Percentiles rank a stretch among this genome's conserved stretches.
These are phyloP conservation scores for Penicillium crustosum DNA, from an alignment of 2,329 filamentous ascomycete genomes.

Conservation along the genomic window DNA sequence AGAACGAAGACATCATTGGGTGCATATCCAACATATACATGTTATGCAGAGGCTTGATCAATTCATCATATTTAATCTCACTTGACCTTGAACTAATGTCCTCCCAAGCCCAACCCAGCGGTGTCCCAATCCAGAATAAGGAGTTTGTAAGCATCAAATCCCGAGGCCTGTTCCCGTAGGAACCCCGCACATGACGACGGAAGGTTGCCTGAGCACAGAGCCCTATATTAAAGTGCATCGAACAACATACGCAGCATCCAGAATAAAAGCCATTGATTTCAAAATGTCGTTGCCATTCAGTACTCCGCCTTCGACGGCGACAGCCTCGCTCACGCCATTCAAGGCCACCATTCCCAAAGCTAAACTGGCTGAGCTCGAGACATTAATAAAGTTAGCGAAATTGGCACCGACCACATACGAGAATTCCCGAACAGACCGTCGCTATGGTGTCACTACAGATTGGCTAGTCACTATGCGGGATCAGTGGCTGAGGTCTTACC, in stretches of 20 bases:
- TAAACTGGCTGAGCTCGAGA: constrained; percentile 48
- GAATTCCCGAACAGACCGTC: constrained; percentile 45
- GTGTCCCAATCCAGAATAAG: not conserved
- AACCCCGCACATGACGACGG: constrained; percentile 6
- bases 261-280: not conserved
- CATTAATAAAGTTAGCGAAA: constrained; percentile 50
- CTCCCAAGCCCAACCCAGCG: not conserved
- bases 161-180: not conserved
- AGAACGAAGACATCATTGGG: not conserved
- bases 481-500: constrained; percentile 47
- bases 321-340: constrained; percentile 44
- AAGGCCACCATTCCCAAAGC: constrained; percentile 45
- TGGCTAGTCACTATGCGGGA: constrained; percentile 48
- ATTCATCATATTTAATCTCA: not conserved
- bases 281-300: constrained; percentile 30
- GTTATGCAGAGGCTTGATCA: not conserved
- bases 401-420: constrained; percentile 53
- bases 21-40: not conserved
- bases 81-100: not conserved
- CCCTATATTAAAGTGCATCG: not conserved
- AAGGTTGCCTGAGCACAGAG: not conserved
- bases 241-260: not conserved
- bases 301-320: constrained; percentile 38
- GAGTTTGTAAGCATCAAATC: constrained; percentile 1
- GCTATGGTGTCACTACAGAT: constrained; percentile 48